These are phyloP conservation scores for Sarocladium oryzae DNA, from an alignment of 2,329 filamentous ascomycete genomes.

Conservation along the genomic window DNA sequence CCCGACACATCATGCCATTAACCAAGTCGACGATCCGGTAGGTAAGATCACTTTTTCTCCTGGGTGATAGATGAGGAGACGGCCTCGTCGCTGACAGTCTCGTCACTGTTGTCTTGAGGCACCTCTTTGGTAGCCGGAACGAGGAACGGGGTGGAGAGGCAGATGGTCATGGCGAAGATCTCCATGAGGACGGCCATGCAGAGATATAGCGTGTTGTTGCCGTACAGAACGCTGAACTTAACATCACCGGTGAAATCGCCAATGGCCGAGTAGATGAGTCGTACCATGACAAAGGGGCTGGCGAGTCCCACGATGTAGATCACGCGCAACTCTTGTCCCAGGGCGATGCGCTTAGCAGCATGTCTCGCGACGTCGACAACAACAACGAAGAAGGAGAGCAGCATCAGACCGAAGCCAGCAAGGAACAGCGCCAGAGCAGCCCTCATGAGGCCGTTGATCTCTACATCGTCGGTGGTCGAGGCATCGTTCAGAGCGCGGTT, in stretches of 20 bases:
- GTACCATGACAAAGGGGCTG: slow-evolving; percentile 13
- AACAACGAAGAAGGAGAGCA: slow-evolving; percentile 9
- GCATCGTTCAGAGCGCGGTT: not conserved
- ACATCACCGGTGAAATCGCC: slow-evolving; percentile 12
- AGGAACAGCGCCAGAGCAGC: slow-evolving; percentile 12
- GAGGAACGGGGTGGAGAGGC: slow-evolving; percentile 7
- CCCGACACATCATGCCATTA: too few species aligned
- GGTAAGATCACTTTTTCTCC: not conserved
- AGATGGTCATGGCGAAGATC: slow-evolving; percentile 13
- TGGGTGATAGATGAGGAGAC: too few species aligned
- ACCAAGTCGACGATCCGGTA: too few species aligned
- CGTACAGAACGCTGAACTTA: slow-evolving; percentile 13
- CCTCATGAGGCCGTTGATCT: slow-evolving; percentile 10
- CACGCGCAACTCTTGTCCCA: slow-evolving; percentile 11
- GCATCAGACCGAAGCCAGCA: slow-evolving; percentile 12
- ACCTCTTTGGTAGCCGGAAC: not conserved
- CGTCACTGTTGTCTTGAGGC: not conserved
- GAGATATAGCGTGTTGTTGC: slow-evolving; percentile 13
- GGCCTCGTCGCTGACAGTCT: too few species aligned
- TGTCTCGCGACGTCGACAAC: slow-evolving; percentile 3
- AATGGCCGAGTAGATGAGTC: slow-evolving; percentile 12
- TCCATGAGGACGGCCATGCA: slow-evolving; percentile 14
- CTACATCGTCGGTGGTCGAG: slow-evolving; percentile 10
- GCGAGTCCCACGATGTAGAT: slow-evolving; percentile 11
- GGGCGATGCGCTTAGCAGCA: not conserved